These are phyloP conservation scores for Cercospora zeina DNA, from an alignment of 2,329 filamentous ascomycete genomes.

Conservation along the genomic window DNA sequence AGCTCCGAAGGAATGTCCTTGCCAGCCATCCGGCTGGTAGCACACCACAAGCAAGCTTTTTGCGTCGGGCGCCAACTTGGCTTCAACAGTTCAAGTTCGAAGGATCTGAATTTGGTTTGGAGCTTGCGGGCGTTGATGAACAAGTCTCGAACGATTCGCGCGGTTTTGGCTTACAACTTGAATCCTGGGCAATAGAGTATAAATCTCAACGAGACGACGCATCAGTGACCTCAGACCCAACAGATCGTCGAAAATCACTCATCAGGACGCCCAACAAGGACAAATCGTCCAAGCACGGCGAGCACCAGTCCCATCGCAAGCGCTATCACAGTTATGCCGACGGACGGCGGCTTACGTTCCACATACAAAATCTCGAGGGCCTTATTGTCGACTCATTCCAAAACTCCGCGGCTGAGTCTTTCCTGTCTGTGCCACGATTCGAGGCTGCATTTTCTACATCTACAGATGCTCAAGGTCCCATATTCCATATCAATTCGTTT, in stretches of 20 bases:
- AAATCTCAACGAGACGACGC: slow-evolving; percentile 69
- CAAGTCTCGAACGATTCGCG: slow-evolving; percentile 78
- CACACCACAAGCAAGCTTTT: slow-evolving; percentile 60
- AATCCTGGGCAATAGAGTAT: slow-evolving; percentile 87
- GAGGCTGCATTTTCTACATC: slow-evolving; percentile 82
- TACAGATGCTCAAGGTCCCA: slow-evolving; percentile 81
- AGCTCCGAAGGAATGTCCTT: slow-evolving; percentile 71
- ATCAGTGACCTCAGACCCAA: slow-evolving; percentile 31
- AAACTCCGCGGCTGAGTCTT: slow-evolving; percentile 80
- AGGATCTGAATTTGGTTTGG: slow-evolving; percentile 83
- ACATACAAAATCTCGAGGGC: slow-evolving; percentile 80
- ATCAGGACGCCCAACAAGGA: slow-evolving; percentile 62
- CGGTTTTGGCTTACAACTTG: slow-evolving; percentile 81
- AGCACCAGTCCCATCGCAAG: slow-evolving; percentile 48
- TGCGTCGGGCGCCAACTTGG: slow-evolving; percentile 81
- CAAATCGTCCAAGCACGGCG: slow-evolving; percentile 35
- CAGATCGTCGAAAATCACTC: slow-evolving; percentile 66
- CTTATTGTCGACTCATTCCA: slow-evolving; percentile 88
- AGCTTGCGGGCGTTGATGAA: slow-evolving; percentile 84
- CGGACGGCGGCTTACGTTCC: slow-evolving; percentile 76
- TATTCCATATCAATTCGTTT: slow-evolving; percentile 83
- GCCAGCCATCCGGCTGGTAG: slow-evolving; percentile 48
- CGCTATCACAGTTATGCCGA: slow-evolving; percentile 59
- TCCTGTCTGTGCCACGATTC: slow-evolving; percentile 80
- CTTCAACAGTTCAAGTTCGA: slow-evolving; percentile 80